A percentile compares a stretch with the other conserved stretches of the same genome.
These are phyloP conservation scores for Dictyophora rubrovolvata DNA, from an alignment of 768 basidiomycete species.

Conservation along the genomic window DNA sequence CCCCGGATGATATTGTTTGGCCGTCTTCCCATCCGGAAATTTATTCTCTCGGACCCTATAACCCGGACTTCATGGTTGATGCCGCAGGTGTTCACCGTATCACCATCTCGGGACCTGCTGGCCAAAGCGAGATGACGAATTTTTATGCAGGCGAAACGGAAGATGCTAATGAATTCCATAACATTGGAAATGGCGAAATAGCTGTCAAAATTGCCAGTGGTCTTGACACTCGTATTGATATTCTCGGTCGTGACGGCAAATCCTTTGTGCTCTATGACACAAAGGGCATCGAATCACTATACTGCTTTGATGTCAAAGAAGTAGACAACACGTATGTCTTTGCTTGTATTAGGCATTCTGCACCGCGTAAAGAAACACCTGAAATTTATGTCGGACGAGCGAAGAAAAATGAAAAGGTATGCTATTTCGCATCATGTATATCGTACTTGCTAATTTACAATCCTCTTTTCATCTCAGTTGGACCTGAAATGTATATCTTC, in stretches of 20 bases:
- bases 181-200: neutral
- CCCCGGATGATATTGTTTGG: neutral
- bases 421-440: neutral
- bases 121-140: neutral
- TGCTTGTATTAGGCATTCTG: conserved; percentile 7
- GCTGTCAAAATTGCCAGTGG: conserved; percentile 4
- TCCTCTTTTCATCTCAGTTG: neutral
- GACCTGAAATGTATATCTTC: conserved; percentile 7
- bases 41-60: neutral
- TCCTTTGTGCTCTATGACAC: neutral
- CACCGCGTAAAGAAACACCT: conserved; percentile 1
- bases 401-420: neutral
- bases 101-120: neutral
- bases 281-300: neutral
- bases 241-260: conserved; percentile 4
- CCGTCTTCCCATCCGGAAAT: neutral
- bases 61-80: neutral
- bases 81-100: neutral
- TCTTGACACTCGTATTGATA: conserved; percentile 8
- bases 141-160: conserved; percentile 2
- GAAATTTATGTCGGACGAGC: conserved; percentile 7
- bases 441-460: neutral
- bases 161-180: neutral
- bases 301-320: conserved; percentile 5
- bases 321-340: conserved; percentile 5